phyloP scores from a whole-genome alignment of 306 rosid genomes.

The Medicago lupulina region DNA sequence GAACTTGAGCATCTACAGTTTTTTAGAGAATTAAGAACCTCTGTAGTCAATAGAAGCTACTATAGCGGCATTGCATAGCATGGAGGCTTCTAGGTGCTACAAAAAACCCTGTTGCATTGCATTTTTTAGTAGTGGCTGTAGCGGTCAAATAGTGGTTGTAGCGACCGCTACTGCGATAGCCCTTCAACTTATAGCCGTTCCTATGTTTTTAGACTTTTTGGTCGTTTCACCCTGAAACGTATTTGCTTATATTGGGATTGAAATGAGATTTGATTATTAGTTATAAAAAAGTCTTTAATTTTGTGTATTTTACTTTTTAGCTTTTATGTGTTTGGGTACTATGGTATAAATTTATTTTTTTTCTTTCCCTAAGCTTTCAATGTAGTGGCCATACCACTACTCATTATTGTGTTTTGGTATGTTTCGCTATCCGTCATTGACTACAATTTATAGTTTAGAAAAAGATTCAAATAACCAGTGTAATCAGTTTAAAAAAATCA shows the following conservation, averaged over 20 bases:
- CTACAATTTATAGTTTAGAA: background rate
- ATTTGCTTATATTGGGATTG: constrained; percentile 9
- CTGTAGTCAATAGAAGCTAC: background rate
- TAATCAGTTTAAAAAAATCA: constrained; percentile 11
- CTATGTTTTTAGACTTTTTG: constrained; percentile 10
- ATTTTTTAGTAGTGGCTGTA: background rate
- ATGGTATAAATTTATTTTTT: background rate
- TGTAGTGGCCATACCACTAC: background rate
- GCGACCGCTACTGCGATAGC: background rate
- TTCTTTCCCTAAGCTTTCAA: background rate
- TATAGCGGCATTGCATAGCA: background rate
- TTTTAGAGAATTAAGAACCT: constrained; percentile 16
- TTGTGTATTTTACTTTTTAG: background rate
- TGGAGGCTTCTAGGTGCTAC: background rate
- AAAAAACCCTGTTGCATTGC: background rate
- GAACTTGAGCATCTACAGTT: constrained; percentile 24
- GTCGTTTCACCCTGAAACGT: background rate
- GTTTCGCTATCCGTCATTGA: background rate
- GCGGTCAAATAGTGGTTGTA: background rate
- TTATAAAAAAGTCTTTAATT: background rate
- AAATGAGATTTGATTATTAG: background rate
- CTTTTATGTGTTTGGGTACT: background rate
- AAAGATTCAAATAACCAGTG: constrained; percentile 23
- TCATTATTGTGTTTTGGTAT: background rate
- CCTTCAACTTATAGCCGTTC: background rate